Conservation (phyloP, 495 filamentous ascomycete species). For the Penicillium crystallinum region DNA sequence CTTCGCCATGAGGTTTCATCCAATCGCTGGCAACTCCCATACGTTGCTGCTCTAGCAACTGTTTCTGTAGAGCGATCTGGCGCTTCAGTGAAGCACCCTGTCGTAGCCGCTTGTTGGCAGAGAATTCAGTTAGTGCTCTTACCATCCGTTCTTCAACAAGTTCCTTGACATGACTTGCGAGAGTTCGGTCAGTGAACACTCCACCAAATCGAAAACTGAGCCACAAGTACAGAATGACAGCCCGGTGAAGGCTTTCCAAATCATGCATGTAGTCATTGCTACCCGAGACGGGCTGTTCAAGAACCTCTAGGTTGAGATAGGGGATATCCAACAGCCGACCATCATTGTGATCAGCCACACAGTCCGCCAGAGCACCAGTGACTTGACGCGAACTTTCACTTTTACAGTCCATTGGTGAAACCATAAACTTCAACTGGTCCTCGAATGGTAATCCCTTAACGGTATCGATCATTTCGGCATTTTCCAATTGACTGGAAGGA, state of each 20-base stretch:
- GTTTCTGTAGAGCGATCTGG: conserved; percentile 40
- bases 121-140: conserved; percentile 53
- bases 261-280: conserved; percentile 51
- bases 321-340: conserved; percentile 63
- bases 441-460: conserved; percentile 57
- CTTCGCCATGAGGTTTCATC: conserved; percentile 10
- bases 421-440: conserved; percentile 72
- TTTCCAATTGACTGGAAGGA: conserved; percentile 49
- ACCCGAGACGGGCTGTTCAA: conserved; percentile 48
- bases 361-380: conserved; percentile 56
- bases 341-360: conserved; percentile 57
- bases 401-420: conserved; percentile 51
- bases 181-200: conserved; percentile 69
- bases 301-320: conserved; percentile 59
- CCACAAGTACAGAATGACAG: conserved; percentile 83
- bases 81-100: conserved; percentile 39
- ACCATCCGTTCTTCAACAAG: conserved; percentile 77
- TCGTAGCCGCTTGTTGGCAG: conserved; percentile 43
- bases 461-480: conserved; percentile 65
- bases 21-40: conserved; percentile 19
- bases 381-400: conserved; percentile 26
- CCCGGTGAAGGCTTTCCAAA: conserved; percentile 75
- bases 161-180: conserved; percentile 75
- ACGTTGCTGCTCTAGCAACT: conserved; percentile 25
- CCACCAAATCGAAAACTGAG: conserved; percentile 67